These are phyloP conservation scores for Cystobasidiaceae sp. DNA, from an alignment of 1,284 basidiomycete genomes.

Conservation along the genomic window DNA sequence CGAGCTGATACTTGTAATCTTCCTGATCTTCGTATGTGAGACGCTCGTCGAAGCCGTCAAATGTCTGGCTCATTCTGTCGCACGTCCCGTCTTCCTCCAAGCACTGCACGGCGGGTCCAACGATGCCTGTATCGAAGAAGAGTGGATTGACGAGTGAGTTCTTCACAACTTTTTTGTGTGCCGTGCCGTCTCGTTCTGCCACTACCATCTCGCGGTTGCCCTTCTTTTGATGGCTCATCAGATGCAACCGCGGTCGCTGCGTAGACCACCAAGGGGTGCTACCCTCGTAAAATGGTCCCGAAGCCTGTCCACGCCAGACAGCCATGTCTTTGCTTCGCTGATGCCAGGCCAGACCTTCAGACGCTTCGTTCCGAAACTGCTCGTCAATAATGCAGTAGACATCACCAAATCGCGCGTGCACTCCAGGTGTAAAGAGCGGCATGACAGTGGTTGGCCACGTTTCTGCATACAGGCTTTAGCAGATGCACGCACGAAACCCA, in stretches of 20 bases:
- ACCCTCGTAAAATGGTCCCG: slow-evolving; percentile 49
- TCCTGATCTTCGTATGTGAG: slow-evolving; percentile 27
- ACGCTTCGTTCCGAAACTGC: slow-evolving; percentile 46
- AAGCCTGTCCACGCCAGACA: slow-evolving; percentile 49
- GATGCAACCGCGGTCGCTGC: slow-evolving; percentile 50
- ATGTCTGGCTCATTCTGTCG: slow-evolving; percentile 29
- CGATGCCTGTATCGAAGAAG: slow-evolving; percentile 47
- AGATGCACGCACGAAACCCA: no score
- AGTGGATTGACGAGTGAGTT: slow-evolving; percentile 51
- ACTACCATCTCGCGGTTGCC: slow-evolving; percentile 31
- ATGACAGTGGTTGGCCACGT: slow-evolving; percentile 40
- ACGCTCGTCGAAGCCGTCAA: background rate
- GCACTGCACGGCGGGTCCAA: slow-evolving; percentile 42
- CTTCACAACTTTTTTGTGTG: slow-evolving; percentile 39
- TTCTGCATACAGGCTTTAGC: no score
- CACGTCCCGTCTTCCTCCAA: slow-evolving; percentile 33
- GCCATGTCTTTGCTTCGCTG: slow-evolving; percentile 47
- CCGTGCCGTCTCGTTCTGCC: slow-evolving; percentile 30
- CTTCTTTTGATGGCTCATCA: slow-evolving; percentile 25
- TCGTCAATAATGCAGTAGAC: slow-evolving; percentile 39
- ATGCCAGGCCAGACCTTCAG: slow-evolving; percentile 48
- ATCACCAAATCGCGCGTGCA: slow-evolving; percentile 32
- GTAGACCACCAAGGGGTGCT: slow-evolving; percentile 48
- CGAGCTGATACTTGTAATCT: slow-evolving; percentile 42
- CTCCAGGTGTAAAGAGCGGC: slow-evolving; percentile 41